Evolutionary conservation across 805 yeast genomes (phyloP).

Genomic region (Suhomyces faveliae): DNA sequence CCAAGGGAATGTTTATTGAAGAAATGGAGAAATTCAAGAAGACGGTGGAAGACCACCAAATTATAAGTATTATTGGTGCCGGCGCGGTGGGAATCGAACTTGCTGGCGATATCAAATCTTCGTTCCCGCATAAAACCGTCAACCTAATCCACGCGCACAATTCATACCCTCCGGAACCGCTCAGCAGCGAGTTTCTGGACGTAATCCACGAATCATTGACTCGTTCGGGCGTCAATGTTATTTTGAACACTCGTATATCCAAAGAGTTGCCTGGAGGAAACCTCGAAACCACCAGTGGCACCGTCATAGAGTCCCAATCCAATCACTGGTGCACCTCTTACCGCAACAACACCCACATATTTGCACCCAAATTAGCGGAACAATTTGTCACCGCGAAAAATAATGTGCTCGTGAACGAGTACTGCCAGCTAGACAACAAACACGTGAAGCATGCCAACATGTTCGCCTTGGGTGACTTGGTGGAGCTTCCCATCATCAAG

Average conservation of each 20-base stretch:
- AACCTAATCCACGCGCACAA: constrained; percentile 39
- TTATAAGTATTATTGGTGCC: constrained; percentile 44
- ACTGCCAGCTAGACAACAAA: constrained; percentile 29
- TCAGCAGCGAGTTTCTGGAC: constrained; percentile 29
- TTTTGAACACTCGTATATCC: constrained; percentile 31
- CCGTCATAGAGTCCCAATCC: constrained; percentile 25
- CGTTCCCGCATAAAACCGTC: constrained; percentile 32
- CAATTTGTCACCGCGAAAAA: constrained; percentile 26
- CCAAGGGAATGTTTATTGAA: constrained; percentile 31
- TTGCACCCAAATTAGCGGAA: constrained; percentile 18
- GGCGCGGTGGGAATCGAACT: constrained; percentile 46
- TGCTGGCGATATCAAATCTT: constrained; percentile 39
- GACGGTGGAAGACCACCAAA: constrained; percentile 32
- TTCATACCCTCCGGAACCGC: constrained; percentile 38
- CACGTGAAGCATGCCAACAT: constrained; percentile 20
- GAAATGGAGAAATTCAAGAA: constrained; percentile 42
- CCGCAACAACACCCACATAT: constrained; percentile 31
- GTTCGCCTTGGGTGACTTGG: constrained; percentile 40
- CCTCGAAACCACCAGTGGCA: constrained; percentile 27
- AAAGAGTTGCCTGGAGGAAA: constrained; percentile 25
- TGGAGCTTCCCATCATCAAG: constrained; percentile 40
- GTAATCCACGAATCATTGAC: constrained; percentile 25
- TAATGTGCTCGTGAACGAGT: constrained; percentile 36
- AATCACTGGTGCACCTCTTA: constrained; percentile 39
- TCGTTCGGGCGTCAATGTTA: constrained; percentile 26